Evolutionary conservation across 192 early-diverging fungal genomes (phyloP), one percentile per base, ranked within the genome.

Genomic region (Entophlyctis luteolus): DNA sequence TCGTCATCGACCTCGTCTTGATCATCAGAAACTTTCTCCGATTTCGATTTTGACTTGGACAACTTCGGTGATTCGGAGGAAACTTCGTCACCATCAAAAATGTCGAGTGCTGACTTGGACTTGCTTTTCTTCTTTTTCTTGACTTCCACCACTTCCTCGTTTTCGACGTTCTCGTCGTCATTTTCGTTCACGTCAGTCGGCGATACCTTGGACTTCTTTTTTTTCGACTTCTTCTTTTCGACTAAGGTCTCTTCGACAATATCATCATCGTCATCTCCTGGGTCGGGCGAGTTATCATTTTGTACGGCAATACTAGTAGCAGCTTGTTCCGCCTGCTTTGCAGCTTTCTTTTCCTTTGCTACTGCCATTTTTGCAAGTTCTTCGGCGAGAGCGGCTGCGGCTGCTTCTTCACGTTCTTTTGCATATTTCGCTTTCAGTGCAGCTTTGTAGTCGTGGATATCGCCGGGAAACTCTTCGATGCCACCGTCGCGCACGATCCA

Each of bases 401-500:
- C 74, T 29, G 75, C 69, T 3, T 68, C 71, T 20, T 31, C 65
- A 4, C 75, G 49, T 27, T 73, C 59, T 25, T 62, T 65, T 2
- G 71, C 71, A 36, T 73, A 72, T 48, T 77, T 72, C 23, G 50
- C 71, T 68, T 77, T 77, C 32, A 77, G 57, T 32, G n/a, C 72
- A 3, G 29, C 68, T 54, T 77, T 77, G 60, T 77, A 77, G 29
- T 77, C 76, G 27, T 65, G 66, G 48, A 79, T 79, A 27, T 78
- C 63, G 3, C 74, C 77, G 33, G 75, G 71, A 45, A 75, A 79
- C 36, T 72, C 71, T 56, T 79, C 67, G 34, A 76, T 68, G 14
- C 53, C 66, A 14, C 74, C 77, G 47, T 76, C 77, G 22, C 63
- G 60, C 18, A 76, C 74, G 49, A 79, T 79, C 77, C 77, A 79